phyloP scores from a whole-genome alignment of 2,329 filamentous ascomycete genomes.

The Pseudogymnoascus sp. region DNA sequence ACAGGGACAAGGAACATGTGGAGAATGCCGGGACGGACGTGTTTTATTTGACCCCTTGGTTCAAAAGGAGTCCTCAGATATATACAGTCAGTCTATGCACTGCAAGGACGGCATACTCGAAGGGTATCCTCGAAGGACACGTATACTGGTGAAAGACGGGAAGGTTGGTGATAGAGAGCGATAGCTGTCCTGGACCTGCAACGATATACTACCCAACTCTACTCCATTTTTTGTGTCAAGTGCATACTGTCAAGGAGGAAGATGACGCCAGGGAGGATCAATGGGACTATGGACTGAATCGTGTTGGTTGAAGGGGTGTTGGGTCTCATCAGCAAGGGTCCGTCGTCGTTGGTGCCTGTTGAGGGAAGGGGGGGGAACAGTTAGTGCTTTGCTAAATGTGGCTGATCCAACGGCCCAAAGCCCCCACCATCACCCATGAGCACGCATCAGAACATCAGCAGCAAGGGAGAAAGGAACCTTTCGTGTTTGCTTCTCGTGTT shows the following conservation, averaged over 20 bases:
- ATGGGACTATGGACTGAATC: not conserved
- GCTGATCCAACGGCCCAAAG: not conserved
- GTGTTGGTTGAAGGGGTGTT: slow-evolving; percentile 9
- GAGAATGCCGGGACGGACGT: slow-evolving; percentile 4
- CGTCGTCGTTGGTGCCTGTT: slow-evolving; percentile 5
- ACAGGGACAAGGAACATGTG: slow-evolving; percentile 4
- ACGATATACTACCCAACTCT: not conserved
- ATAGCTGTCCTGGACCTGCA: not conserved
- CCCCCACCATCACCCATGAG: not conserved
- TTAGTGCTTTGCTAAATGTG: slow-evolving; percentile 6
- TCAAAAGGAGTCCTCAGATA: not conserved
- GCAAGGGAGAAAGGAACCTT: not conserved
- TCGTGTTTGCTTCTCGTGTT: not conserved
- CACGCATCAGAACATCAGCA: not conserved
- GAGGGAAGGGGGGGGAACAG: not conserved
- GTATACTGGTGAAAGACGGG: not conserved
- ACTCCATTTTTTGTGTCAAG: slow-evolving; percentile 8
- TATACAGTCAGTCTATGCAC: not conserved
- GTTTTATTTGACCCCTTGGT: slow-evolving; percentile 6
- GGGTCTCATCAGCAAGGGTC: slow-evolving; percentile 9
- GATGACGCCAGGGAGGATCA: slow-evolving; percentile 4
- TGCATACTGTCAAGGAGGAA: not conserved
- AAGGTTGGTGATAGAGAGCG: not conserved
- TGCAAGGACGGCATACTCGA: not conserved
- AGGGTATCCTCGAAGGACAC: not conserved